Conservation (phyloP, 176 grass and related monocot species). For the Rhynchospora tenuis region DNA sequence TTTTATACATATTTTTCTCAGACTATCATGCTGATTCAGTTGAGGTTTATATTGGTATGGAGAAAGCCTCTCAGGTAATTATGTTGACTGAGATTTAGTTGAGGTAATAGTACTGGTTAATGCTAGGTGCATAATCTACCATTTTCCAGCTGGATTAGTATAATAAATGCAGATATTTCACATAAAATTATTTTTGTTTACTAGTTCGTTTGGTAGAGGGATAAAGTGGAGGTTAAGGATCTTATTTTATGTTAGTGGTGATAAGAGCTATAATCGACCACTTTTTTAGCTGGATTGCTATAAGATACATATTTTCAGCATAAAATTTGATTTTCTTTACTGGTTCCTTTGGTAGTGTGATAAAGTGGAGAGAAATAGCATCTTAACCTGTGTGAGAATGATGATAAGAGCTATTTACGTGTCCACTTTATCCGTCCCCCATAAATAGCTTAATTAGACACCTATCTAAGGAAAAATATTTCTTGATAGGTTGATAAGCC, state of each 20-base stretch:
- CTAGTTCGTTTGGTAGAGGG: background rate
- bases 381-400: background rate
- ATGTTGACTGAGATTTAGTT: background rate
- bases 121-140: background rate
- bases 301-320: background rate
- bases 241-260: background rate
- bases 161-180: background rate
- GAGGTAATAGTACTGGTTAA: background rate
- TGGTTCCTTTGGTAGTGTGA: background rate
- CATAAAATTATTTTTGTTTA: background rate
- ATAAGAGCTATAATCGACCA: background rate
- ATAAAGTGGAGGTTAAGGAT: background rate
- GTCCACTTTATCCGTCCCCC: background rate
- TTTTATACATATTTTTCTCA: background rate
- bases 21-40: background rate
- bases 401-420: background rate
- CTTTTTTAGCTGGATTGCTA: background rate
- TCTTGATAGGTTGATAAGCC: constrained; percentile 57
- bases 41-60: background rate
- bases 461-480: background rate
- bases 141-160: background rate
- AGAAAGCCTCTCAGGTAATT: background rate
- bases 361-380: background rate
- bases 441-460: background rate
- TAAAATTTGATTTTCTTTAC: background rate